phyloP scores from a whole-genome alignment of 2,329 filamentous ascomycete species.

The Thyridium curvatum region DNA sequence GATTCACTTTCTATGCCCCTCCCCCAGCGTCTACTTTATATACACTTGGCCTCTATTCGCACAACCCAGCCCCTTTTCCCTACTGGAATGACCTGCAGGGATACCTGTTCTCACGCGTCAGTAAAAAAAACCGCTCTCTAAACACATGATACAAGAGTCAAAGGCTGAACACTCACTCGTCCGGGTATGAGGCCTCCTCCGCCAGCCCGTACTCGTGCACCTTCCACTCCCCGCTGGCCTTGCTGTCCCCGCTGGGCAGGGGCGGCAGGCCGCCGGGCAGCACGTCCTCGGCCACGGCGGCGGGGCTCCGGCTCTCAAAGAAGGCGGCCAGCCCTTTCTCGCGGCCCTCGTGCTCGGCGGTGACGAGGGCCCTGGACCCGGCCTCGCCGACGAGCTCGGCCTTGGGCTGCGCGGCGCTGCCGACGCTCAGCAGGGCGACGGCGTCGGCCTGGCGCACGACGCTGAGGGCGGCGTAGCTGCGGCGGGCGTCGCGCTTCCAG shows the following conservation, averaged over 20 bases:
- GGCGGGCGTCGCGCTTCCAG: slow-evolving; percentile 88
- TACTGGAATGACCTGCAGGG: slow-evolving; percentile 59
- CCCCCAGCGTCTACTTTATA: too few relatives aligned
- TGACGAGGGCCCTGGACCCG: slow-evolving; percentile 60
- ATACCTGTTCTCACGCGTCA: slow-evolving; percentile 36
- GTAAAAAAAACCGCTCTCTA: too few relatives aligned
- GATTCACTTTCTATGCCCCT: too few relatives aligned
- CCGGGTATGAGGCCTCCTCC: slow-evolving; percentile 64
- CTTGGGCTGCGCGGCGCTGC: slow-evolving; percentile 74
- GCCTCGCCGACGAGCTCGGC: slow-evolving; percentile 68
- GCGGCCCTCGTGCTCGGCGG: slow-evolving; percentile 67
- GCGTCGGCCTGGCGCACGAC: slow-evolving; percentile 79
- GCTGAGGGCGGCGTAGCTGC: slow-evolving; percentile 74
- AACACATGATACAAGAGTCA: too few relatives aligned
- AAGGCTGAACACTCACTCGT: slow-evolving; percentile 59
- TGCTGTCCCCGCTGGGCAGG: slow-evolving; percentile 65
- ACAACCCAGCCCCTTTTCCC: slow-evolving; percentile 7
- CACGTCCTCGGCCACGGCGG: slow-evolving; percentile 46
- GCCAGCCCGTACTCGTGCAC: slow-evolving; percentile 63
- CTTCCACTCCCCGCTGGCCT: slow-evolving; percentile 47
- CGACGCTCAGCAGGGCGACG: slow-evolving; percentile 77
- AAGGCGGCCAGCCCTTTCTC: slow-evolving; percentile 65
- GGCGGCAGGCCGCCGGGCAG: slow-evolving; percentile 74
- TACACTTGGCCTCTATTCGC: too few relatives aligned
- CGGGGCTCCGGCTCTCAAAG: slow-evolving; percentile 57